phyloP scores from a whole-genome alignment of 306 rosid species.

The Boehmeria nivea region DNA sequence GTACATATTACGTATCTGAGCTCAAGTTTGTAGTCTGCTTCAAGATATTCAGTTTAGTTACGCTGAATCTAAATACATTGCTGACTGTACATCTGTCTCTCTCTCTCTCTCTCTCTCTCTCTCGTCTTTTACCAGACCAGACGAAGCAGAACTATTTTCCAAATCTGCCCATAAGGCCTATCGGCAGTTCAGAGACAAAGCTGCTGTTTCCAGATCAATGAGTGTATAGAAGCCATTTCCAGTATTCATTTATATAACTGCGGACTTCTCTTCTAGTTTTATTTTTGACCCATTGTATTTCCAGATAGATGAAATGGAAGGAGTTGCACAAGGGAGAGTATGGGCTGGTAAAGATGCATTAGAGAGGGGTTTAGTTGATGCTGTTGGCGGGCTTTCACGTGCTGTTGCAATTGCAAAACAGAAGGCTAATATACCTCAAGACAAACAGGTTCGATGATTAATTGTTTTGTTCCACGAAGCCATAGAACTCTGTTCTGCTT shows the following conservation, averaged over 20 bases:
- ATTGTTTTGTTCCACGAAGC: background rate
- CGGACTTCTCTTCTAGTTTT: background rate
- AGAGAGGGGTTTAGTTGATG: slow-evolving; percentile 77
- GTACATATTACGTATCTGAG: too few relatives aligned
- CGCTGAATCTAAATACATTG: background rate
- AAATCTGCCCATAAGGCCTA: slow-evolving; percentile 64
- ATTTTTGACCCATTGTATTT: slow-evolving; percentile 3
- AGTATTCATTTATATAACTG: too few relatives aligned
- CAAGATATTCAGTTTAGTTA: too few relatives aligned
- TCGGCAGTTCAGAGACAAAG: slow-evolving; percentile 82
- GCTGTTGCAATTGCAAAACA: slow-evolving; percentile 88
- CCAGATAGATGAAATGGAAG: slow-evolving; percentile 91
- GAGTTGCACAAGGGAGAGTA: slow-evolving; percentile 92
- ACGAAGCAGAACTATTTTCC: slow-evolving; percentile 89
- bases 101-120: background rate
- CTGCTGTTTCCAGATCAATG: slow-evolving; percentile 86
- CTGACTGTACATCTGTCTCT: background rate
- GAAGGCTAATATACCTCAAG: slow-evolving; percentile 89
- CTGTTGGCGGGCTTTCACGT: slow-evolving; percentile 83
- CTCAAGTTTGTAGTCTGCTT: too few relatives aligned
- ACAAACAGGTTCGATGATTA: slow-evolving; percentile 45
- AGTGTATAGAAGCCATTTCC: slow-evolving; percentile 40
- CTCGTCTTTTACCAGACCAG: slow-evolving; percentile 42
- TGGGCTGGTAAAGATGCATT: slow-evolving; percentile 89
- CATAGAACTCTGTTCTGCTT: too few relatives aligned